Base-by-base conservation (phyloP, 2,329 filamentous ascomycete species). In the Pseudogymnoascus sp. region DNA sequence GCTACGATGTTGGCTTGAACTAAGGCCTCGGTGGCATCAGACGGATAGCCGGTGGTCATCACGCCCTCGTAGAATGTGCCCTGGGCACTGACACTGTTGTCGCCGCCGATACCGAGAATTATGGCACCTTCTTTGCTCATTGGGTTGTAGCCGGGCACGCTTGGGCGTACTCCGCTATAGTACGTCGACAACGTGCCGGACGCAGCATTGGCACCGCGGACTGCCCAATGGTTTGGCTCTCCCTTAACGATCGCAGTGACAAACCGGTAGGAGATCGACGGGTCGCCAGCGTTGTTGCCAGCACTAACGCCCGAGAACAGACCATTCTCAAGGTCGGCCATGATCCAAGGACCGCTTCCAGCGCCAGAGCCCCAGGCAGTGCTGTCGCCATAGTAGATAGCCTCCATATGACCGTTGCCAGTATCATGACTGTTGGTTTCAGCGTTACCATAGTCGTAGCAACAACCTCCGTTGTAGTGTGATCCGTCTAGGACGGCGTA, bases 301-400 rank as follows among this genome's bases (percentile, higher is more conserved):
- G 77, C 25, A 64, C 71, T 77, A 0, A 61, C 8, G 12, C 84
- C 85, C 0, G 84, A 85, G 75, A 87, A 88, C 2, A 89, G 74
- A 3, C 83, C 83, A 65, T 88, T 87, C 70, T 89, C 86, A 0
- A 89, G 78, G 72, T 89, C 86, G 0, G 84, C 85, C 84, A 88
- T 87, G 67, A 88, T 71, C 86, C 85, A 88, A 0, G 86, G 86
- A 0, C 86, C 85, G 47, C 67, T 78, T 50, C 84, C 85, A 3
- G 81, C 63, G 7, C 86, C 85, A 6, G 72, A 73, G 16, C 85
- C 85, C 82, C 83, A 86, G 66, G 64, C 64, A 0, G 76, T 83
- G 71, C 69, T 80, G 70, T 76, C 74, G 0, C 86, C 85, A 68
- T 79, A 88, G 77, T 88, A 88, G 64, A 88, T 83, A 62, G 85